phyloP scores from a whole-genome alignment of 257 asterid species.

The Scutellaria galericulata region DNA sequence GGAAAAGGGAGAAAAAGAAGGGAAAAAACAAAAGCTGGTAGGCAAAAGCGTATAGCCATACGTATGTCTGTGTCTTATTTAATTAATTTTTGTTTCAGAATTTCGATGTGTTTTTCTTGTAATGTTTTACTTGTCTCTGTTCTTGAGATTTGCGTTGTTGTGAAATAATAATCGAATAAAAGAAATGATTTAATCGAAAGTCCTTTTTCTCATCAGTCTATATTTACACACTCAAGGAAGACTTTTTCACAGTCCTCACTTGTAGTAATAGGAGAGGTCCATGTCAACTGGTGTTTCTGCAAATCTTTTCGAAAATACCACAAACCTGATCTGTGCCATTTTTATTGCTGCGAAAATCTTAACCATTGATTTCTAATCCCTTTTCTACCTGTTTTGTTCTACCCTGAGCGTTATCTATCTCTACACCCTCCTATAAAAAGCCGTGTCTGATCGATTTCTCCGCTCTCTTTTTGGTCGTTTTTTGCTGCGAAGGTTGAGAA shows the following conservation, averaged over 20 bases:
- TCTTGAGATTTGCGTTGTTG: slow-evolving; percentile 59
- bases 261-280: slow-evolving; percentile 24
- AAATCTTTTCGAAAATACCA: slow-evolving; percentile 25
- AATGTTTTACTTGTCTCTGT: slow-evolving; percentile 8
- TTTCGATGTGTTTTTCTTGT: slow-evolving; percentile 35
- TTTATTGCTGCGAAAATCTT: slow-evolving; percentile 30
- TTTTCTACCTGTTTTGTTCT: slow-evolving; percentile 15
- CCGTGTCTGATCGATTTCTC: slow-evolving; percentile 34
- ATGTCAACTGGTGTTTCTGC: slow-evolving; percentile 36
- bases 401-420: neutral
- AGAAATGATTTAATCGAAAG: neutral
- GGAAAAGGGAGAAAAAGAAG: neutral
- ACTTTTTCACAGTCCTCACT: slow-evolving; percentile 33
- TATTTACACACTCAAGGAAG: slow-evolving; percentile 30
- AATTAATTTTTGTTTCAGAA: slow-evolving; percentile 28
- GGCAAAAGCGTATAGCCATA: neutral
- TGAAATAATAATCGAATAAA: slow-evolving; percentile 21
- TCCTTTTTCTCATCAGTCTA: neutral
- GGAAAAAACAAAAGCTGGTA: slow-evolving; percentile 37
- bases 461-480: slow-evolving; percentile 33
- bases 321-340: slow-evolving; percentile 37
- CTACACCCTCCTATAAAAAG: slow-evolving; percentile 39
- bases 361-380: slow-evolving; percentile 75
- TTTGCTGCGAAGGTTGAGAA: slow-evolving; percentile 2
- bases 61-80: slow-evolving; percentile 30